These are phyloP conservation scores for Saxophila tyrrhenica DNA, from an alignment of 495 filamentous ascomycete species.

Conservation along the genomic window DNA sequence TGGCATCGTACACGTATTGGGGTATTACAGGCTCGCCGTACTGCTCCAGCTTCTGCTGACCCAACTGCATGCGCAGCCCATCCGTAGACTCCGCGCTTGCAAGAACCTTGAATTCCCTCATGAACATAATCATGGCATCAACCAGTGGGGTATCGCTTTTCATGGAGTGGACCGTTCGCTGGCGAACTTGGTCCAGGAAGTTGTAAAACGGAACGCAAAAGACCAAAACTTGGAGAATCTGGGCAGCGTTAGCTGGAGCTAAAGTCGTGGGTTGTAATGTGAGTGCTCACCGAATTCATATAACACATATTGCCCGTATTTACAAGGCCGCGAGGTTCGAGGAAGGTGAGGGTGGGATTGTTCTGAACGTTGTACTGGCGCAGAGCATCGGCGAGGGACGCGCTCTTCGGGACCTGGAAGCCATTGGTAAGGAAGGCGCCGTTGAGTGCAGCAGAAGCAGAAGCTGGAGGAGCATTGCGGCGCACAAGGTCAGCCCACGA, in stretches of 20 bases:
- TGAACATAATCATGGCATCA: slow-evolving; percentile 95
- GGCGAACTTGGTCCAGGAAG: slow-evolving; percentile 79
- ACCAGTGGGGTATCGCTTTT: slow-evolving; percentile 89
- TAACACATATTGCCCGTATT: slow-evolving; percentile 99
- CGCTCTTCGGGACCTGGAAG: slow-evolving; percentile 39
- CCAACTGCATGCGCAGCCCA: slow-evolving; percentile 59
- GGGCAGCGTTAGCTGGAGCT: slow-evolving; percentile 2
- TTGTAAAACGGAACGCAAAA: slow-evolving; percentile 91
- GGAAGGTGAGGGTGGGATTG: slow-evolving; percentile 59
- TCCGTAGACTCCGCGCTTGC: slow-evolving; percentile 66
- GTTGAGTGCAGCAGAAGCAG: slow-evolving; percentile 25
- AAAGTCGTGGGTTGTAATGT: not conserved
- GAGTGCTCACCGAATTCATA: slow-evolving; percentile 84
- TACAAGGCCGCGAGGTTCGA: slow-evolving; percentile 88
- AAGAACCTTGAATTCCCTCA: slow-evolving; percentile 82
- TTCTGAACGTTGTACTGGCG: slow-evolving; percentile 50
- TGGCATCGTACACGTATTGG: slow-evolving; percentile 90
- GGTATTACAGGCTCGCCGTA: slow-evolving; percentile 88
- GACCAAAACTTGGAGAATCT: slow-evolving; percentile 88
- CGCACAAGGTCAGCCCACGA: slow-evolving; percentile 70
- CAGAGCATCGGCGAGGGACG: slow-evolving; percentile 62
- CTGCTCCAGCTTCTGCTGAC: slow-evolving; percentile 72
- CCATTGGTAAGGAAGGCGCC: slow-evolving; percentile 33
- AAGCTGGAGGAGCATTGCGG: slow-evolving; percentile 32
- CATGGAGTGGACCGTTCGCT: slow-evolving; percentile 76